Evolutionary conservation across 2,329 filamentous ascomycete species (phyloP), one percentile per base, ranked within the genome.

Genomic region (Fusarium concolor): DNA sequence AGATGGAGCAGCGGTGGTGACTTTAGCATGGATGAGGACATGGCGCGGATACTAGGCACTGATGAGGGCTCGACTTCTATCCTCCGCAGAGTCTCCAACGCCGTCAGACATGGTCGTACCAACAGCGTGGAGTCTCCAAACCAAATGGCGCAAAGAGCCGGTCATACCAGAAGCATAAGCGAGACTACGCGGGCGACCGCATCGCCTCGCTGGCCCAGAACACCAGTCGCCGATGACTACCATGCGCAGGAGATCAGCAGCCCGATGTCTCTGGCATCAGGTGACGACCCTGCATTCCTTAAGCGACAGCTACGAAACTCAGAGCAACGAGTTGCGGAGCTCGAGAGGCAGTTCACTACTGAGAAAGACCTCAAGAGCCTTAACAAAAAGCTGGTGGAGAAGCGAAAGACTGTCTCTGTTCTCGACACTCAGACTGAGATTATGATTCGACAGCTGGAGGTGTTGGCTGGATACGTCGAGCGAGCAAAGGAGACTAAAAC

Each of bases 351-450:
- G 68, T 92, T 93, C 73, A 85, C 81, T 47, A 86, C 85, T 4
- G 88, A 89, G 67, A 88, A 88, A 70, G 87, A 89, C 59, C 78
- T 90, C 24, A 91, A 91, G 79, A 91, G 90, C 72, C 89, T 96
- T 29, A 96, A 96, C 79, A 94, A 91, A 72, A 95, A 94, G 76
- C 83, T 98, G 24, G 86, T 92, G 35, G 94, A 98, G 79, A 98
- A 98, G 82, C 87, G 96, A 60, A 97, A 96, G 74, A 98, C 96
- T 0, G 96, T 99, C 77, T 95, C 95, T 9, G 92, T 96, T 18
- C 84, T 98, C 51, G 95, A 98, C 77, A 95, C 94, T 1, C 93
- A 97, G 79, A 93, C 94, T 50, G 95, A 98, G 79, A 94, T 98
- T 78, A 95, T 97, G 80, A 92, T 98, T 74, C 91, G 92, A 39